Conservation (phyloP, 2,329 filamentous ascomycete genomes). For the Rutstroemia sp. region DNA sequence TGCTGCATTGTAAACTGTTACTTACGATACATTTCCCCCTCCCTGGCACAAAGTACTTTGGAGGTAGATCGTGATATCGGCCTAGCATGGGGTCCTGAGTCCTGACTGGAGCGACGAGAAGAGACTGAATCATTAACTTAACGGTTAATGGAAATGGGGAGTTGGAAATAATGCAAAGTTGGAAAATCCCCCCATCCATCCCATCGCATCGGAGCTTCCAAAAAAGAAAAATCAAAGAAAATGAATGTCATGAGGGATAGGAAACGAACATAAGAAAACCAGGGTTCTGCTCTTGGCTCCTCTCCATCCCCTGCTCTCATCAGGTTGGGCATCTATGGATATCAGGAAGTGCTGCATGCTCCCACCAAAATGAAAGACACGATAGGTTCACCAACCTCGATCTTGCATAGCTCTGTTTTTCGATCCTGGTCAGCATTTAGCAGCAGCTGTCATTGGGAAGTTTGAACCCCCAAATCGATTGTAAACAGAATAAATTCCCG, state of each 20-base stretch:
- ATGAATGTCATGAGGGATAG: background rate
- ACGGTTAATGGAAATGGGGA: background rate
- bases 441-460: constrained; percentile 1
- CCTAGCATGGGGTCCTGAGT: no score
- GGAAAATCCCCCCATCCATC: background rate
- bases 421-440: constrained; percentile 17
- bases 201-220: background rate
- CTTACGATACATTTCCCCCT: no score
- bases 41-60: no score
- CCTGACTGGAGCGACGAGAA: no score
- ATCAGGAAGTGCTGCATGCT: constrained; percentile 6
- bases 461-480: background rate
- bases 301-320: constrained; percentile 4
- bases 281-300: constrained; percentile 6
- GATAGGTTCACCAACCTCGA: constrained; percentile 18
- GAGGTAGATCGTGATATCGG: no score
- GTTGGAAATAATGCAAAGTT: no score
- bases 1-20: no score
- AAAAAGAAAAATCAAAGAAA: background rate
- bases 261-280: background rate
- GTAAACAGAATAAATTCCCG: no score
- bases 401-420: constrained; percentile 21
- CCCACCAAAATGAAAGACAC: constrained; percentile 9
- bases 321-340: constrained; percentile 21
- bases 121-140: background rate